Base-by-base conservation (phyloP, 148 eudicot species). In the Tetragonia tetragonoides region DNA sequence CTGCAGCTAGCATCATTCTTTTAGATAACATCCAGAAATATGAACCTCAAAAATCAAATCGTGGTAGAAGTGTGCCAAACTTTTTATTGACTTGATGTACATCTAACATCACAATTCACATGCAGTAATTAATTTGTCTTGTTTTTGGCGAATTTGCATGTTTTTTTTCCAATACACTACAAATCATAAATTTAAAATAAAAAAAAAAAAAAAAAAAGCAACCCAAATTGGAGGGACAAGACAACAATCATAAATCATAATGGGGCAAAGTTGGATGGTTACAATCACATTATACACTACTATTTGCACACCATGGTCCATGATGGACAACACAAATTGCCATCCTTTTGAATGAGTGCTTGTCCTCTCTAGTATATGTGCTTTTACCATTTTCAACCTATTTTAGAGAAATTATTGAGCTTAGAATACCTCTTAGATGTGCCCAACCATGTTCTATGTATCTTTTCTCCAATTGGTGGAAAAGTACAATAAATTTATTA, bases 311-410 rank as follows among this genome's bases (percentile, higher is more conserved):
- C 70, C 61, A 82, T 74, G 72, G 56, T 28, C 34, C 34, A 81
- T 56, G 67, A 78, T 82, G 85, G 85, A 66, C 79, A 77, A 12
- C 47, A 7, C 81, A 78, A 62, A 47, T 61, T 78, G 71, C 72
- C 81, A 74, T 77, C 16, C 71, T 47, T 74, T 56, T 68, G 11
- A 49, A 73, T 74, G 46, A 54, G 38, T 79, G 73, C 40, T 34
- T 78, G 39, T 63, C 72, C 51, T 61, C 61, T 65, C 66, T 66
- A 28, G 24, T 24, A 67, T 63, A 66, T 74, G 23, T 66, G 56
- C 66, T 73, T 66, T 65, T 73, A 59, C 28, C 53, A 7, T 6
- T 54, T 54, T 11, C 18, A 77, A 9, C 28, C 53, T 9, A 49
- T 28, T 28, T 1, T 28, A 28, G 34, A 28, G 34, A 28, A 28